These are phyloP conservation scores for Dysphania ambrosioides DNA, from an alignment of 148 eudicot genomes.

Conservation along the genomic window DNA sequence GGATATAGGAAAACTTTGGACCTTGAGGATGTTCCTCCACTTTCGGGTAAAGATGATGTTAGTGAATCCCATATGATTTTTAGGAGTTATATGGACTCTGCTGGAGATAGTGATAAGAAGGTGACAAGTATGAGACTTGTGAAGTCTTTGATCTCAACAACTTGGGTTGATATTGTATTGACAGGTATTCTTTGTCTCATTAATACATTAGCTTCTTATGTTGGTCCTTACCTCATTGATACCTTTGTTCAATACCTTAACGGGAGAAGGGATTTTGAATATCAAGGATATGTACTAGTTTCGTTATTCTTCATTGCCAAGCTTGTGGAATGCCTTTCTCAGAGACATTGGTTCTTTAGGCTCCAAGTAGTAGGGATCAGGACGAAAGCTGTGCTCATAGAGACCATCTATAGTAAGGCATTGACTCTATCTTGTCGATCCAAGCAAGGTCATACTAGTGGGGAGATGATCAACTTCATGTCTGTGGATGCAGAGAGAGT, in stretches of 20 bases:
- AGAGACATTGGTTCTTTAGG: constrained; percentile 44
- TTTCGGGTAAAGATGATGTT: constrained; percentile 44
- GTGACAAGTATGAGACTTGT: constrained; percentile 45
- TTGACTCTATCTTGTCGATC: constrained; percentile 37
- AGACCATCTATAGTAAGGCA: constrained; percentile 39
- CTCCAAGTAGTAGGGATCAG: constrained; percentile 35
- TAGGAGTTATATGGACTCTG: constrained; percentile 31
- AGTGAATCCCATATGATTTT: constrained; percentile 38
- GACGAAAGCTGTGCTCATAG: constrained; percentile 36
- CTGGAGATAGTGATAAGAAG: constrained; percentile 27
- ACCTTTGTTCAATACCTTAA: constrained; percentile 46
- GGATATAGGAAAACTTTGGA: constrained; percentile 59
- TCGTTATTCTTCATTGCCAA: constrained; percentile 35
- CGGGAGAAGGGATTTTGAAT: constrained; percentile 25
- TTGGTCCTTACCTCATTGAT: constrained; percentile 47
- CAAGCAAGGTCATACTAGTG: constrained; percentile 44
- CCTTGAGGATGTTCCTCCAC: constrained; percentile 72
- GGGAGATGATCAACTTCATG: constrained; percentile 49
- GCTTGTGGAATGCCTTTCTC: constrained; percentile 39
- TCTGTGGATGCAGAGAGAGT: constrained; percentile 47
- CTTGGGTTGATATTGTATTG: constrained; percentile 44
- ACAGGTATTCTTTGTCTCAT: constrained; percentile 42
- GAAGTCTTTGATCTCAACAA: constrained; percentile 41
- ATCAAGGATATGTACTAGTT: constrained; percentile 36
- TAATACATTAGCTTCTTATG: constrained; percentile 40